Evolutionary conservation across 208 protist genomes (phyloP), one percentile per base, ranked within the genome.

Genomic region (Trypanosoma cruzi): DNA sequence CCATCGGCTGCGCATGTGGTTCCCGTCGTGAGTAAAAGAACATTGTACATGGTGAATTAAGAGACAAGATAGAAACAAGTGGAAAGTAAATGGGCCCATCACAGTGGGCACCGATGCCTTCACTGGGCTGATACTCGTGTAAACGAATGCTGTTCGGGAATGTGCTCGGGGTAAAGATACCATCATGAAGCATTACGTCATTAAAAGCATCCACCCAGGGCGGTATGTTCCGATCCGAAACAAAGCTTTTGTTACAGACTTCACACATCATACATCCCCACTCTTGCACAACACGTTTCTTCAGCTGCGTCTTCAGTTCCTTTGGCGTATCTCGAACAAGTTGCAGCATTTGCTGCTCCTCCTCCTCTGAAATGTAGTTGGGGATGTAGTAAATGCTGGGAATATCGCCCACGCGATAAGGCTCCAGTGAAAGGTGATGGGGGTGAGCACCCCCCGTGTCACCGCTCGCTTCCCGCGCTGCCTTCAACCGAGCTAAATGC

Each of bases 121-220:
- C 90, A 50, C 85, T 79, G 8, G 62, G 44, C 63, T 92, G 26
- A 68, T 97, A 97, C 77, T 97, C 94, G 71, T 97, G 92, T n/a
- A 97, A 87, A 40, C 92, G 86, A 40, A 96, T 89, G 68, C 89
- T 95, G 71, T 97, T 97, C 14, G 88, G 92, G 52, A 97, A 97
- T 16, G 86, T 93, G 8, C 79, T 86, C 1, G 92, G 89, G 1
- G 86, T 93, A 66, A 93, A 95, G 58, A 97, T 84, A 40, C 92
- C 92, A 56, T 95, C 89, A 56, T 93, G 83, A 7, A 92, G 68
- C 26, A 92, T 88, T 86, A 93, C 93, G 73, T 95, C 88, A 10
- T 71, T 88, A 57, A 58, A 82, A 66, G 83, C 70, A 61, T 94
- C 82, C 64, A 93, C 77, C 92, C 92, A 97, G 16, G 77, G 81